phyloP scores from a whole-genome alignment of 192 early-diverging fungal species.

The Coemansia sp. region DNA sequence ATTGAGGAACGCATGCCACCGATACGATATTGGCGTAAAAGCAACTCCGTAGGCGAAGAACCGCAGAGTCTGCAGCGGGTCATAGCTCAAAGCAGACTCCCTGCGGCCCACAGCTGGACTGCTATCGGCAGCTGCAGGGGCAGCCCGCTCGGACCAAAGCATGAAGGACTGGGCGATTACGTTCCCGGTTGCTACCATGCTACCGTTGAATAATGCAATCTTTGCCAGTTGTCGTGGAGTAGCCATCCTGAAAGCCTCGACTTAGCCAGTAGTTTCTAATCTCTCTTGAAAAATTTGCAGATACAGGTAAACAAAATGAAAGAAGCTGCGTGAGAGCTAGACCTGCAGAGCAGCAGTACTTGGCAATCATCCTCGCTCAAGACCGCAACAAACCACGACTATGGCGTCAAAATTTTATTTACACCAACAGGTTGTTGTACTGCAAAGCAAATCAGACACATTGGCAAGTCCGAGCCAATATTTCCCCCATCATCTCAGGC shows the following conservation, averaged over 20 bases:
- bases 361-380: background rate
- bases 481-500: background rate
- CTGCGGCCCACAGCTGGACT: background rate
- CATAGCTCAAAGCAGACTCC: background rate
- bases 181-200: slow-evolving; percentile 32
- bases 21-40: slow-evolving; percentile 24
- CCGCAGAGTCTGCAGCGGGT: slow-evolving; percentile 22
- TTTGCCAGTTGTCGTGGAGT: slow-evolving; percentile 10
- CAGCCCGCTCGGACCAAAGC: background rate
- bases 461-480: background rate
- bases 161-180: slow-evolving; percentile 25
- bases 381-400: background rate
- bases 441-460: background rate
- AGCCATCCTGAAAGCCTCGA: background rate
- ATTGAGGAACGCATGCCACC: slow-evolving; percentile 46
- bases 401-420: background rate
- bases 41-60: slow-evolving; percentile 34
- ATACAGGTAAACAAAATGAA: background rate
- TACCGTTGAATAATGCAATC: slow-evolving; percentile 32
- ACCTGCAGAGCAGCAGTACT: background rate
- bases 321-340: background rate
- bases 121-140: background rate
- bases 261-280: background rate
- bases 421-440: background rate
- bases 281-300: background rate